These are phyloP conservation scores for Chaetomiaceae sp. DNA, from an alignment of 2,329 filamentous ascomycete genomes.

Conservation along the genomic window DNA sequence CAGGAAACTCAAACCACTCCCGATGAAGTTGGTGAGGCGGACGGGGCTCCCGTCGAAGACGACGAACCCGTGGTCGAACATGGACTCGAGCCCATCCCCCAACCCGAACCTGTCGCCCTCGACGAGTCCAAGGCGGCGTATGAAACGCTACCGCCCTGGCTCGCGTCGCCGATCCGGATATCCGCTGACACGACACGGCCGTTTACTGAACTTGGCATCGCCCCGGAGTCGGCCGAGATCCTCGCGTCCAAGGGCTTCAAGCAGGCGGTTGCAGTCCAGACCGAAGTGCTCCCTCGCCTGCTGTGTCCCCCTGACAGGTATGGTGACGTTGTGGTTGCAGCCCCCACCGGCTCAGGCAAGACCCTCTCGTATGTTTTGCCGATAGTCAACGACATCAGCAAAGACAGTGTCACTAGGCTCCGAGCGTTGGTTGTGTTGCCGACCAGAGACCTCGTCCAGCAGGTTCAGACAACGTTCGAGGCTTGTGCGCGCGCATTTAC, in stretches of 20 bases:
- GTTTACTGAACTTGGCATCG: conserved; percentile 60
- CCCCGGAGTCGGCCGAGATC: conserved; percentile 51
- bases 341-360: conserved; percentile 92
- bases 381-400: conserved; percentile 69
- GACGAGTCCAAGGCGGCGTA: conserved; percentile 58
- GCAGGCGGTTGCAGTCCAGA: conserved; percentile 72
- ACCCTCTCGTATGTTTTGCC: conserved; percentile 88
- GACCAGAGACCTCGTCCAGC: conserved; percentile 81
- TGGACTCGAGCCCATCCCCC: conserved; percentile 74
- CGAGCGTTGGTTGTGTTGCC: conserved; percentile 82
- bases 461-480: conserved; percentile 74
- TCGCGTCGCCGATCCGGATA: conserved; percentile 67
- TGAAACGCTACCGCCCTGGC: conserved; percentile 74
- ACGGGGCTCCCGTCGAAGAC: conserved; percentile 19
- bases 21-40: conserved; percentile 18
- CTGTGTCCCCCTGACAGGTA: conserved; percentile 57
- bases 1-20: conserved; percentile 29
- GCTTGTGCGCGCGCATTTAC: conserved; percentile 60
- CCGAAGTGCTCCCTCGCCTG: conserved; percentile 72
- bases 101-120: conserved; percentile 59
- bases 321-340: conserved; percentile 83
- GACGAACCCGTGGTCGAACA: conserved; percentile 38
- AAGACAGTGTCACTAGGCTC: conserved; percentile 57
- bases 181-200: conserved; percentile 51
- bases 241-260: conserved; percentile 64